Conservation (phyloP, 2,329 filamentous ascomycete genomes). For the Stachybotrys elegans region DNA sequence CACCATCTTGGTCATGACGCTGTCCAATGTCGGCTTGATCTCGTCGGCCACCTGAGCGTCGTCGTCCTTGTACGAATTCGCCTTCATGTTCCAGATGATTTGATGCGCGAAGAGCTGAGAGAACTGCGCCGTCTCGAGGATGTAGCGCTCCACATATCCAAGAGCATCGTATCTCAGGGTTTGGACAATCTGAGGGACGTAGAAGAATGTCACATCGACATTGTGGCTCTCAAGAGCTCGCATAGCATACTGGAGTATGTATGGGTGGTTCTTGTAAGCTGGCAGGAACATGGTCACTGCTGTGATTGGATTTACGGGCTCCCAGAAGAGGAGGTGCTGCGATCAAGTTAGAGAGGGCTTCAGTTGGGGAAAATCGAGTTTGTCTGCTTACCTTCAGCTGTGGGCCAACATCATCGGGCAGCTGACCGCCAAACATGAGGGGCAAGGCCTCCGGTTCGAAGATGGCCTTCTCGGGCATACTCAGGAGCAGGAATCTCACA, state of each 20-base stretch:
- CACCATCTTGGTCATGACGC: constrained; percentile 80
- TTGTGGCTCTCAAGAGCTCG: constrained; percentile 88
- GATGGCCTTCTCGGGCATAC: constrained; percentile 78
- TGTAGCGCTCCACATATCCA: constrained; percentile 94
- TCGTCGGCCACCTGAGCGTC: constrained; percentile 83
- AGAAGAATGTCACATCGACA: constrained; percentile 98
- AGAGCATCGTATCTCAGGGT: constrained; percentile 86
- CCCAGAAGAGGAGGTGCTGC: constrained; percentile 88
- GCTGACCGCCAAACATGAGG: constrained; percentile 68
- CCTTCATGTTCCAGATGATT: constrained; percentile 99
- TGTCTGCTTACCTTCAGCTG: constrained; percentile 73
- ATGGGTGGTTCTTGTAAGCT: constrained; percentile 84
- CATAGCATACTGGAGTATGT: constrained; percentile 95
- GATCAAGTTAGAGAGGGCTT: constrained; percentile 10
- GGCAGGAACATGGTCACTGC: constrained; percentile 92
- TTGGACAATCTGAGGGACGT: constrained; percentile 97
- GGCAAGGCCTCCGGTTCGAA: constrained; percentile 77
- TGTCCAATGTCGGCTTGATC: constrained; percentile 89
- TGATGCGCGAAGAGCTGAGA: constrained; percentile 99
- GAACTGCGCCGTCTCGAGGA: constrained; percentile 92
- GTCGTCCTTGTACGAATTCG: constrained; percentile 96
- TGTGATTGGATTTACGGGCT: constrained; percentile 85
- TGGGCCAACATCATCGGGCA: constrained; percentile 70
- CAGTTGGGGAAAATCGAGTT: neutral
- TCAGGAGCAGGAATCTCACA: constrained; percentile 73